phyloP scores from a whole-genome alignment of 2,329 filamentous ascomycete species.

The Apiospora sp. region DNA sequence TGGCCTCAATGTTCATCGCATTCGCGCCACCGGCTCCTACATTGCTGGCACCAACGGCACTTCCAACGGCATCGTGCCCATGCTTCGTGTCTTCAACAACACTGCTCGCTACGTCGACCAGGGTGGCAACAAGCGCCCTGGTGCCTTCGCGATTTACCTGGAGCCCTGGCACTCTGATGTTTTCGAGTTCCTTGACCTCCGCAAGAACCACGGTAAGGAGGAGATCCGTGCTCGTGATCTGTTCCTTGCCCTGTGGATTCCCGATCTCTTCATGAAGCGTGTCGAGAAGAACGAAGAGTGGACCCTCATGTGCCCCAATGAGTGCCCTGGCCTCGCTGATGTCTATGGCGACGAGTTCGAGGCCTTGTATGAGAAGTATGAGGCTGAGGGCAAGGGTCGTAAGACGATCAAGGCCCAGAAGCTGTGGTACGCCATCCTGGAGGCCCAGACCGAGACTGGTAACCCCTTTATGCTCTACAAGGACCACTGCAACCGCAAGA shows the following conservation, averaged over 20 bases:
- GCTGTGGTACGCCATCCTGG: conserved; percentile 98
- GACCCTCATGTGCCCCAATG: conserved; percentile 98
- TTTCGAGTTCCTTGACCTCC: conserved; percentile 95
- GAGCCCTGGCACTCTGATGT: conserved; percentile 99
- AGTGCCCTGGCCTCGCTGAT: conserved; percentile 93
- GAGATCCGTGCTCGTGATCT: conserved; percentile 96
- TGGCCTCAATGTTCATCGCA: conserved; percentile 94
- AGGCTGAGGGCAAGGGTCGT: conserved; percentile 85
- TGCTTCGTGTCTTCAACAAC: conserved; percentile 99
- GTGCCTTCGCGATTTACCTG: conserved; percentile 97
- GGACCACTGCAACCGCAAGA: conserved; percentile 97
- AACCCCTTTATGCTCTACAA: conserved; percentile 99
- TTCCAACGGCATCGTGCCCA: conserved; percentile 95
- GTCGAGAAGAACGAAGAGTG: conserved; percentile 96
- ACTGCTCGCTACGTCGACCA: conserved; percentile 98
- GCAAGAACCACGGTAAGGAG: conserved; percentile 99
- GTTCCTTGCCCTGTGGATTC: conserved; percentile 98
- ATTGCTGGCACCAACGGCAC: conserved; percentile 98
- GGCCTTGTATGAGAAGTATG: conserved; percentile 91
- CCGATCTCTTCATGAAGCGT: conserved; percentile 99
- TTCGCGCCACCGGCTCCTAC: conserved; percentile 96
- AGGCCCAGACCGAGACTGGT: conserved; percentile 98
- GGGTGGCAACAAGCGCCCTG: conserved; percentile 98
- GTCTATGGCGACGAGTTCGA: conserved; percentile 98
- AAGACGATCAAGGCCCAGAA: conserved; percentile 97